Conservation (phyloP, 1,284 basidiomycete species). For the Chalciporus piperatoides region DNA sequence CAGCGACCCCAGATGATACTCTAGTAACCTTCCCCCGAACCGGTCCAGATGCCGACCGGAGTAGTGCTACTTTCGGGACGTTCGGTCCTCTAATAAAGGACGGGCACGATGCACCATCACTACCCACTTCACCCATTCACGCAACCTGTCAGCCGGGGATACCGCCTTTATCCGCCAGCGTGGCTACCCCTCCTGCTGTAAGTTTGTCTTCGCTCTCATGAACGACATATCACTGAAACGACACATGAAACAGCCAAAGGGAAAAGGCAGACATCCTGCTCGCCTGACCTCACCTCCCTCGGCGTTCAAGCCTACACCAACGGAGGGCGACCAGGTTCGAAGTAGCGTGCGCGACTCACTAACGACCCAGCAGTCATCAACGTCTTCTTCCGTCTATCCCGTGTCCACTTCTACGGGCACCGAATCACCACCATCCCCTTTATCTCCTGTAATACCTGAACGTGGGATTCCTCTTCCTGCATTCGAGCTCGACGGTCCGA, state of each 20-base stretch:
- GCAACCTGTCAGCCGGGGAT: conserved; percentile 11
- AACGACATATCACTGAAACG: conserved; percentile 17
- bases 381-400: conserved; percentile 73
- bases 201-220: conserved; percentile 14
- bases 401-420: conserved; percentile 57
- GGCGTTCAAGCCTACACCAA: conserved; percentile 29
- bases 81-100: conserved; percentile 24
- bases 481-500: conserved; percentile 44
- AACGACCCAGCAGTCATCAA: conserved; percentile 49
- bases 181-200: conserved; percentile 20
- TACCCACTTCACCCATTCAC: neutral
- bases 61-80: conserved; percentile 23
- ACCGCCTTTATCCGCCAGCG: conserved; percentile 11
- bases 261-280: conserved; percentile 23
- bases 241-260: conserved; percentile 24
- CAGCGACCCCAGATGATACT: conserved; percentile 11
- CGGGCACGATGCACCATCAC: conserved; percentile 11
- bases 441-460: conserved; percentile 45
- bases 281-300: conserved; percentile 34
- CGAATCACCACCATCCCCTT: conserved; percentile 55
- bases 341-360: conserved; percentile 46
- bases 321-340: conserved; percentile 28
- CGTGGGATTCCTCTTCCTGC: conserved; percentile 44
- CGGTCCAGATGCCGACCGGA: conserved; percentile 23
- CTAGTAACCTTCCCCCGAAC: conserved; percentile 14